Conservation (phyloP, 441 rosid genomes). For the Gossypium trilobum region DNA sequence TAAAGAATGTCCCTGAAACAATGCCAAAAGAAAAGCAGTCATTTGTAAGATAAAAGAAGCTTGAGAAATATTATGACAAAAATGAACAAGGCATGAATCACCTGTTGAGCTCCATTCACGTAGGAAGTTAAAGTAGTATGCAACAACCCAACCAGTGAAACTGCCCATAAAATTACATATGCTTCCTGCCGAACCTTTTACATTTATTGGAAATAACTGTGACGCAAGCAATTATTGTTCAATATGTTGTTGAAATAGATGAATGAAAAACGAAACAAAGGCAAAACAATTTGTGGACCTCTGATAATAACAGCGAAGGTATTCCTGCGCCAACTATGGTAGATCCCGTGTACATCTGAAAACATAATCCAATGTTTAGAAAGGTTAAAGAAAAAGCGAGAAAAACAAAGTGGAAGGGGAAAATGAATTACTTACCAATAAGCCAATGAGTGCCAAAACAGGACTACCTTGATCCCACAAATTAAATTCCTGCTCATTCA, state of each 20-base stretch:
- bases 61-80: background rate
- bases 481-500: constrained; percentile 23
- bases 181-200: no score
- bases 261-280: background rate
- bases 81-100: background rate
- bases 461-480: constrained; percentile 21
- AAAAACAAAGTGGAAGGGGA: no score
- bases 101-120: background rate
- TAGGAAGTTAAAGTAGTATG: constrained; percentile 27
- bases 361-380: background rate
- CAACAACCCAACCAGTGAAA: background rate
- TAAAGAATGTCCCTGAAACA: constrained; percentile 42
- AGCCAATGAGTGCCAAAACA: constrained; percentile 21
- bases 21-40: background rate
- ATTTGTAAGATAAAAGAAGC: background rate
- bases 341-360: constrained; percentile 23
- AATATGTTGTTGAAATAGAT: background rate
- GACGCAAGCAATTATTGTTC: background rate
- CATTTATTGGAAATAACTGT: constrained; percentile 34
- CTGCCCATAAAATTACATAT: no score
- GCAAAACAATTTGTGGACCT: constrained; percentile 20
- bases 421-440: constrained; percentile 19
- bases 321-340: constrained; percentile 30
- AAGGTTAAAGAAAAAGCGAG: background rate
- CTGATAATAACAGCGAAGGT: constrained; percentile 43